These are phyloP conservation scores for Inonotus hispidus DNA, from an alignment of 1,284 basidiomycete genomes.

Conservation along the genomic window DNA sequence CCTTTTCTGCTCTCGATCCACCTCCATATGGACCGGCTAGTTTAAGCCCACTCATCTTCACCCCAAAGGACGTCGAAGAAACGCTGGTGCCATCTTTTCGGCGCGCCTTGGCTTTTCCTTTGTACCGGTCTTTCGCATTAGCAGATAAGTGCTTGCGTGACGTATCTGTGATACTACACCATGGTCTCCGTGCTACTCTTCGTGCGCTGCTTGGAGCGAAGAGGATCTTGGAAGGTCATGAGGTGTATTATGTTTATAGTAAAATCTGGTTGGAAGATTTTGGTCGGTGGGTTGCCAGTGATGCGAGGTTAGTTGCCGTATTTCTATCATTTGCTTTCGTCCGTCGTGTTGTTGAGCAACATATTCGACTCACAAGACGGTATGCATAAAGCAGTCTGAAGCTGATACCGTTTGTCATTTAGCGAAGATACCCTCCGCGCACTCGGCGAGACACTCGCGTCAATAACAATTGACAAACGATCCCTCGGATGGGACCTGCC, in stretches of 20 bases:
- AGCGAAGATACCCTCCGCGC: slow-evolving; percentile 51
- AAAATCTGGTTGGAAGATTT: slow-evolving; percentile 81
- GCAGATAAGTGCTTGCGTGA: slow-evolving; percentile 63
- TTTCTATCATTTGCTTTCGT: not conserved
- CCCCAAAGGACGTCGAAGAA: slow-evolving; percentile 41
- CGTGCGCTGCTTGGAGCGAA: slow-evolving; percentile 66
- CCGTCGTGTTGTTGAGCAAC: not conserved
- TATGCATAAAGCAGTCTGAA: too few species aligned
- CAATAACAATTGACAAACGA: slow-evolving; percentile 43
- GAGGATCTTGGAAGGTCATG: slow-evolving; percentile 67
- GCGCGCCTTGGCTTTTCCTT: slow-evolving; percentile 65
- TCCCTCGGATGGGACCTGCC: slow-evolving; percentile 65
- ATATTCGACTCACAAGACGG: too few species aligned
- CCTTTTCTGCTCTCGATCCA: slow-evolving; percentile 72
- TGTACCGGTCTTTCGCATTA: slow-evolving; percentile 69
- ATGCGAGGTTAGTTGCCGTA: slow-evolving; percentile 45
- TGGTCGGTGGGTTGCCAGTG: slow-evolving; percentile 63
- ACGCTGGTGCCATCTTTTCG: slow-evolving; percentile 60
- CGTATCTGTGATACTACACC: slow-evolving; percentile 48
- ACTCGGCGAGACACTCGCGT: slow-evolving; percentile 40
- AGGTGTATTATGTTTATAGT: slow-evolving; percentile 77
- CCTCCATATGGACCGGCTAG: slow-evolving; percentile 40
- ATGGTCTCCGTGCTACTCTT: slow-evolving; percentile 54
- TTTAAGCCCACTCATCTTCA: slow-evolving; percentile 30
- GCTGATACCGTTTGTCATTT: not conserved